A percentile compares a stretch with the other conserved stretches of the same genome.
These are phyloP conservation scores for Candida michaelii DNA, from an alignment of 805 yeast genomes.

Conservation along the genomic window DNA sequence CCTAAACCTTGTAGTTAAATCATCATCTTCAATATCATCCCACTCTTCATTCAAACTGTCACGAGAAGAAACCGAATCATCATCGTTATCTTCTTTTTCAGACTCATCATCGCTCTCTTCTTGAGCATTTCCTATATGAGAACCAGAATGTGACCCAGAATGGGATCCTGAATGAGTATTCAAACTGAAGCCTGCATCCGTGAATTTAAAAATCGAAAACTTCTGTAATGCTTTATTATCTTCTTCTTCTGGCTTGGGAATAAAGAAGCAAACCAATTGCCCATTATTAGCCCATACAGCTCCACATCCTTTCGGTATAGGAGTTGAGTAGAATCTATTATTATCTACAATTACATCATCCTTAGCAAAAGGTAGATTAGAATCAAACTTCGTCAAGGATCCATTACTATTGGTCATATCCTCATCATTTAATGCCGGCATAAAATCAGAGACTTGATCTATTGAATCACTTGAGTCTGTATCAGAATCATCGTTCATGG, in stretches of 20 bases:
- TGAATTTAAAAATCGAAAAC: conserved; percentile 43
- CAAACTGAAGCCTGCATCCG: conserved; percentile 52
- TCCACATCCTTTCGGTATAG: conserved; percentile 92
- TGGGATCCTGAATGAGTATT: conserved; percentile 14
- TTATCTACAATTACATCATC: conserved; percentile 3
- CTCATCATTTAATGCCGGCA: conserved; percentile 43
- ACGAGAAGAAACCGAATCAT: conserved; percentile 33
- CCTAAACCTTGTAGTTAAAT: conserved; percentile 45
- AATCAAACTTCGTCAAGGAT: conserved; percentile 13
- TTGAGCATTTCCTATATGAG: background rate
- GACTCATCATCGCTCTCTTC: conserved; percentile 20
- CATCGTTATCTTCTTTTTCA: conserved; percentile 18
- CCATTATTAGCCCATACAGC: conserved; percentile 85
- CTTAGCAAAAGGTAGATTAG: conserved; percentile 2
- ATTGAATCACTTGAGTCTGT: conserved; percentile 22
- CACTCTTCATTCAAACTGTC: conserved; percentile 69
- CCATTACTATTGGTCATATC: conserved; percentile 26
- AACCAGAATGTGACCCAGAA: background rate
- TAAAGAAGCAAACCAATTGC: conserved; percentile 77
- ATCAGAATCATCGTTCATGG: conserved; percentile 11
- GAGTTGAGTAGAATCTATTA: conserved; percentile 68
- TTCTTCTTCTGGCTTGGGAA: conserved; percentile 42
- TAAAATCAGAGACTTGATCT: conserved; percentile 33
- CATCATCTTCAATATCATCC: conserved; percentile 63
- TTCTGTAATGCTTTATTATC: conserved; percentile 45